Percentiles rank a stretch among this genome's conserved stretches.
phyloP scores from a whole-genome alignment of 306 rosid species.

The Biancaea sappan region DNA sequence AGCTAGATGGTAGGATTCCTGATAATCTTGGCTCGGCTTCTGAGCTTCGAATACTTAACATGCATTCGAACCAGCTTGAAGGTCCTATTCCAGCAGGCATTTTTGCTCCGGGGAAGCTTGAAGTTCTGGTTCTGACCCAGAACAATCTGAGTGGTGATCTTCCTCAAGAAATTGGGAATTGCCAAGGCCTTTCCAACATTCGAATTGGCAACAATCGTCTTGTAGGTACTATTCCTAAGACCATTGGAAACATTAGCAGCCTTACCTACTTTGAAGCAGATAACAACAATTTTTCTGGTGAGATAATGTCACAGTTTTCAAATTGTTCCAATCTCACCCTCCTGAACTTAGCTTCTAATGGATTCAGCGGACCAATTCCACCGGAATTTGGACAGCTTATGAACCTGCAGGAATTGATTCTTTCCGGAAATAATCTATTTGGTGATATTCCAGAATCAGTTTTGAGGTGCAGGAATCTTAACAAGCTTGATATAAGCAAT shows the following conservation, averaged over 20 bases:
- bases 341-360: constrained; percentile 91
- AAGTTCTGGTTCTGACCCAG: constrained; percentile 86
- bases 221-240: constrained; percentile 49
- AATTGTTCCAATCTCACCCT: constrained; percentile 86
- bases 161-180: constrained; percentile 49
- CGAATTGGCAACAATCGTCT: constrained; percentile 53
- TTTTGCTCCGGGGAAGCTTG: constrained; percentile 77
- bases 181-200: constrained; percentile 47
- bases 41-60: constrained; percentile 78
- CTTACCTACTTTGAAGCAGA: constrained; percentile 98
- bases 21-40: constrained; percentile 72
- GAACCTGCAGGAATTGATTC: constrained; percentile 93
- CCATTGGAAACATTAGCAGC: constrained; percentile 78
- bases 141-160: constrained; percentile 62
- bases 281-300: constrained; percentile 82
- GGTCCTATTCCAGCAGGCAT: constrained; percentile 84
- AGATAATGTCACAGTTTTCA: constrained; percentile 65
- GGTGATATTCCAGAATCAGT: constrained; percentile 83
- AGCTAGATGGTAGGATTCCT: constrained; percentile 73
- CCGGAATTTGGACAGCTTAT: constrained; percentile 74
- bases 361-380: constrained; percentile 80
- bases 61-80: constrained; percentile 86
- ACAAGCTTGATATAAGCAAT: constrained; percentile 92
- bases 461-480: constrained; percentile 82
- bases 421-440: constrained; percentile 74